Base-by-base conservation (phyloP, 2,329 filamentous ascomycete genomes). In the Pseudogymnoascus sp. region DNA sequence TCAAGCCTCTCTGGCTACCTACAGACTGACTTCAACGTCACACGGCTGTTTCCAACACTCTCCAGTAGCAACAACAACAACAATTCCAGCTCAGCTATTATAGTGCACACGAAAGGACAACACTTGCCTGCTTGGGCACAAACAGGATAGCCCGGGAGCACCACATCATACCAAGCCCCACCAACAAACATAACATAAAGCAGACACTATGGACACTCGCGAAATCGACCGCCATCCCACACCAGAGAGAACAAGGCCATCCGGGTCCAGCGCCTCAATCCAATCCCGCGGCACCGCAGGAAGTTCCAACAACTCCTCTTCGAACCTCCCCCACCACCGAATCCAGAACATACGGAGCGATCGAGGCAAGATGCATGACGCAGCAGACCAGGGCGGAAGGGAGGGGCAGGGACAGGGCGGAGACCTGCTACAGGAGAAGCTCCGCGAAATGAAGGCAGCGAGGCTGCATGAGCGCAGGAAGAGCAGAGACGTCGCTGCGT, bases 401-500 rank as follows among this genome's bases (percentile, higher is more conserved):
- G 41, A 52, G 23, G 41, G 23, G 9, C 41, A 52, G n/a, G 41
- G 41, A 30, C 41, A 30, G 41, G 41, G 23, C 8, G 41, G 41
- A 52, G 55, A 57, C 59, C 61, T 72, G 26, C 59, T 72, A 33
- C 70, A 72, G 45, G 70, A 71, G 59, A 64, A 67, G 38, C 62
- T 72, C 61, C 64, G 69, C 37, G 69, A 72, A 58, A 67, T 68
- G 38, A 71, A 71, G 61, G 67, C 65, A 5, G 69, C 69, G 59
- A 66, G 66, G 33, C 65, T 67, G 10, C 61, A 65, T 41, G 62
- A 64, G 41, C 60, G 57, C 26, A 61, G 62, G 26, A 65, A 64
- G 37, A 62, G 63, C 33, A 71, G 68, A 59, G 58, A 59, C 28
- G n/a, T 66, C 1, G 65, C 67, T 37, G 26, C 65, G 60, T 34